These are phyloP conservation scores for Neurospora tetrasperma DNA, from an alignment of 495 filamentous ascomycete species.

Conservation along the genomic window DNA sequence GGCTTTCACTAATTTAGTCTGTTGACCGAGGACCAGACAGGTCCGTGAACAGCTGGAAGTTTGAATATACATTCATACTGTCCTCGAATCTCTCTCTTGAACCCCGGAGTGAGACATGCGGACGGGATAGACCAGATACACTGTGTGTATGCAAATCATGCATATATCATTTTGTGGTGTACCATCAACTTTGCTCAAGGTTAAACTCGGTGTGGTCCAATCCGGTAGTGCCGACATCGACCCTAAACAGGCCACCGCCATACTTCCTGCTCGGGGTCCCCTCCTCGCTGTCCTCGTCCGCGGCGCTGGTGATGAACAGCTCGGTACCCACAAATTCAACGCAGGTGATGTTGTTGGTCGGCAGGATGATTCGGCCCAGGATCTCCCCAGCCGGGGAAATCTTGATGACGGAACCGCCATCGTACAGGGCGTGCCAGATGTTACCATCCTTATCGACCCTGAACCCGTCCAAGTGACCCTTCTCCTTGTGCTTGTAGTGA, in stretches of 20 bases:
- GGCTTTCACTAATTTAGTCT: not conserved
- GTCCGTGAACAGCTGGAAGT: not conserved
- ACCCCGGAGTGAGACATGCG: not conserved
- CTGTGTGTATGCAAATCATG: not conserved
- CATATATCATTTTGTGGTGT: not conserved
- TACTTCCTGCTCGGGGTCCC: slow-evolving; percentile 43
- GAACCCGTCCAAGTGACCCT: slow-evolving; percentile 63
- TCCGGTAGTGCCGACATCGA: slow-evolving; percentile 57
- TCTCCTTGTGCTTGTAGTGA: slow-evolving; percentile 53
- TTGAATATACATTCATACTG: not conserved
- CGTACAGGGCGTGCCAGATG: slow-evolving; percentile 72
- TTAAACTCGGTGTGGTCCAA: slow-evolving; percentile 48
- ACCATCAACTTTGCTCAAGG: slow-evolving; percentile 13
- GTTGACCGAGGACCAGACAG: not conserved
- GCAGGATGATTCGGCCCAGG: slow-evolving; percentile 54
- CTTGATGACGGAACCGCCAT: slow-evolving; percentile 56
- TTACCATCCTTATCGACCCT: slow-evolving; percentile 62
- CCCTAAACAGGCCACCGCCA: slow-evolving; percentile 55
- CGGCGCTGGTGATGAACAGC: slow-evolving; percentile 65
- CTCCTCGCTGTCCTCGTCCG: slow-evolving; percentile 45
- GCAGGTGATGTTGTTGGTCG: slow-evolving; percentile 62
- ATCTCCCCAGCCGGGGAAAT: slow-evolving; percentile 54
- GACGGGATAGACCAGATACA: not conserved
- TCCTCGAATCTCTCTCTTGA: not conserved
- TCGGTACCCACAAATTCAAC: slow-evolving; percentile 63